Base-by-base conservation (phyloP, 2,329 filamentous ascomycete species). In the Aureobasidium uvarum region DNA sequence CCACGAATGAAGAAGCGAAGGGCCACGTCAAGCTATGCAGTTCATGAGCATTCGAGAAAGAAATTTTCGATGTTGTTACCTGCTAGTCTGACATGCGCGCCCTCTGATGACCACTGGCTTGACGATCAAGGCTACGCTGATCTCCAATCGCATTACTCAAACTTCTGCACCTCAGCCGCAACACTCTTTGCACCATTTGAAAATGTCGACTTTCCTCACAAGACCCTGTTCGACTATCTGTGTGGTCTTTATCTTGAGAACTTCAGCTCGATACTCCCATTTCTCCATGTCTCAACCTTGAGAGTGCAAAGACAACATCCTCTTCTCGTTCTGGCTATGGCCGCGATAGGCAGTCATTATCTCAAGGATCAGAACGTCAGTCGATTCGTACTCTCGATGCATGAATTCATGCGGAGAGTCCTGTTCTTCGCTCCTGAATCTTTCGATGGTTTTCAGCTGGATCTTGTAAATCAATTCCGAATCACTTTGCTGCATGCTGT, bases 301-400 rank as follows among this genome's bases (percentile, higher is more conserved):
- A 58, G 20, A 20, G 2, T 45, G 10, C 38, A 16, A 6, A 28
- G 18, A 6, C 39, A 20, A 4, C 33, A 70, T 14, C 70, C 68
- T 60, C 58, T 72, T 18, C 67, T 73, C 18, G 62, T 71, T 14
- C 64, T 75, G 20, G 71, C 71, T 10, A 68, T 75, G 31, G 69
- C 68, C 5, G 67, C 71, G 36, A 66, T 75, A 1, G 74, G 73
- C 13, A 70, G 71, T 25, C 72, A 69, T 43, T 74, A 66, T 65
- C 64, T 65, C n/a, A 65, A 67, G 31, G 33, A 54, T 45, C 31
- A 62, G 25, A 46, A 68, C 14, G 39, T 59, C 2, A 58, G 50
- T 33, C 48, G 23, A 14, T 66, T 64, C 41, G 66, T 66, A 2
- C 52, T 66, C 16, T 64, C 66, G 14, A 28, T 68, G 59, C 55